Evolutionary conservation across 352 stramenopile genomes (phyloP).

Genomic region (Phytophthora kernoviae): DNA sequence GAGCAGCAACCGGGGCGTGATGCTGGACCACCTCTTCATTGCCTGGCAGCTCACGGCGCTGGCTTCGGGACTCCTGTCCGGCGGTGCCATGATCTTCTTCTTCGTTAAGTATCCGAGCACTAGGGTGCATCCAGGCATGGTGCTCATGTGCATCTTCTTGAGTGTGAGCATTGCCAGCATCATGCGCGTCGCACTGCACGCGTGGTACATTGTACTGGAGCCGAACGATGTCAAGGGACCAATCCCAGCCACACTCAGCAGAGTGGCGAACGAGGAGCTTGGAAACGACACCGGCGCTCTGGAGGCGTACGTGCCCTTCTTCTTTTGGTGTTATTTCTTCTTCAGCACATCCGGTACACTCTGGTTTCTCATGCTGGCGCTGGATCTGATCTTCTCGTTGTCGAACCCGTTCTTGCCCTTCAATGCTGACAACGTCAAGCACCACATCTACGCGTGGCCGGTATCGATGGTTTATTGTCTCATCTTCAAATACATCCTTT

Average conservation of each 20-base stretch:
- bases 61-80: slow-evolving; percentile 51
- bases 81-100: slow-evolving; percentile 68
- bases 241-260: slow-evolving; percentile 54
- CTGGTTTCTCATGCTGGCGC: slow-evolving; percentile 86
- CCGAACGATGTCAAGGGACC: slow-evolving; percentile 18
- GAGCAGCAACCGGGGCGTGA: background rate
- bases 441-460: slow-evolving; percentile 85
- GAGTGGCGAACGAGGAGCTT: slow-evolving; percentile 68
- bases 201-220: slow-evolving; percentile 41
- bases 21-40: slow-evolving; percentile 68
- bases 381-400: slow-evolving; percentile 88
- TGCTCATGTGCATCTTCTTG: slow-evolving; percentile 83
- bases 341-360: slow-evolving; percentile 79
- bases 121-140: slow-evolving; percentile 66
- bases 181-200: slow-evolving; percentile 63
- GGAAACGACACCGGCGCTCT: slow-evolving; percentile 27
- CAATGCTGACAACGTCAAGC: slow-evolving; percentile 85
- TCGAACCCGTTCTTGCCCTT: slow-evolving; percentile 89
- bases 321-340: slow-evolving; percentile 88
- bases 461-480: slow-evolving; percentile 68
- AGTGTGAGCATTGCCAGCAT: slow-evolving; percentile 71
- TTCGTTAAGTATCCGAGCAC: slow-evolving; percentile 70
- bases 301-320: slow-evolving; percentile 65
- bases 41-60: slow-evolving; percentile 80
- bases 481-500: slow-evolving; percentile 69